Evolutionary conservation across 2,329 filamentous ascomycete species (phyloP), one percentile per base, ranked within the genome.

Genomic region (Botryotinia convoluta): DNA sequence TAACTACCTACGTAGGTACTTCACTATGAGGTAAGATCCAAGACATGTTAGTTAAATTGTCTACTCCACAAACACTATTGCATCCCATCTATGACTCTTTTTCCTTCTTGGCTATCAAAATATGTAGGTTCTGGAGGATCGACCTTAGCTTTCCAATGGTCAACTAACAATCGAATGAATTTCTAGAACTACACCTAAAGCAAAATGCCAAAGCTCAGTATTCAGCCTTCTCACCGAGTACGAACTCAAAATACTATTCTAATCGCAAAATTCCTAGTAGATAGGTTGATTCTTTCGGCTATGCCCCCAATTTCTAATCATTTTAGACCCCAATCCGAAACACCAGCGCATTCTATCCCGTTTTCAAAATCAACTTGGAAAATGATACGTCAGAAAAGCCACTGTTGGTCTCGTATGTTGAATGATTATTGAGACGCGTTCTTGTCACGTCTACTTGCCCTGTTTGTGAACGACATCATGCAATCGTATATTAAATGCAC

Each of bases 341-440:
- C 69, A 57, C 45, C 61, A 72, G 45, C 48, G 44, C 60, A 72
- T 65, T 39, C 9, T 16, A 54, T 65, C 29, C 60, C 62, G 42
- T n/a, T 22, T 62, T 68, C 45, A 54, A 42, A 16, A 51, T 68
- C 57, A 16, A 51, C 29, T 70, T 42, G 20, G 26, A 71, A 32
- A 48, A 51, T 59, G 70, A 72, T 72, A 60, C 48, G 62, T 67
- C 48, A 68, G 45, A 60, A 63, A 71, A 63, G 57, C 70, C 44
- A 51, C 26, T 45, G 20, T 54, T 42, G 44, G n/a, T 26, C 29
- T 72, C 48, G 45, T 72, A n/a, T n/a, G 12, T 51, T 64, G 59
- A 64, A 71, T 42, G 69, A 71, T 71, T 64, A 37, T 54, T 32
- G 35, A 68, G 35, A 57, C 48, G 48, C 65, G 48, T 68, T 57